Base-by-base conservation (phyloP, 1,284 basidiomycete species). In the Ganoderma lucidum region DNA sequence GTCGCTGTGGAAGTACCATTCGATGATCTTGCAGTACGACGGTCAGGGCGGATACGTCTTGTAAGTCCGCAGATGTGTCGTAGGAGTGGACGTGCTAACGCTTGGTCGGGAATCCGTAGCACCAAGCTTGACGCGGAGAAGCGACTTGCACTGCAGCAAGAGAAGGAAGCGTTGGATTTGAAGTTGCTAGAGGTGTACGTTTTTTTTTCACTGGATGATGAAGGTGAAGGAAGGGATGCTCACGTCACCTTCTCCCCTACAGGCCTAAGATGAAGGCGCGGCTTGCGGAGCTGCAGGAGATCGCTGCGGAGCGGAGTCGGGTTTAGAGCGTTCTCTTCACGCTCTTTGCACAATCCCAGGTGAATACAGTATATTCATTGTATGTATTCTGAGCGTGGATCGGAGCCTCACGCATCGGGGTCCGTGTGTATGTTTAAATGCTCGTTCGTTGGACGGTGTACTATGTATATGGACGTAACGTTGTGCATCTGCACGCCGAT, bases 1-100 rank as follows among this genome's bases (percentile, higher is more conserved):
- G 14, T 96, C 94, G 45, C 81, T 99, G 73, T 98, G 96, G 96
- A 96, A 96, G 79, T 96, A 98, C 79, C 97, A 99, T 81, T 89
- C 91, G 35, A 92, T 93, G 80, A 96, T 99, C 69, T 82, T 99
- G 70, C 96, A 97, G 77, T 96, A 95, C 77, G 93, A 94, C 75
- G 93, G 92, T 2, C 90, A 92, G 77, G 93, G 93, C 41, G 91
- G 92, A 75, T 95, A 95, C 79, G 88, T 93, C 17, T 95, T 99
- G 91, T 95, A 76, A 73, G 93, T 87, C 15, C 30, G n/a, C 44
- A 12, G 28, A 58, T 28, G 65, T 70, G 65, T 2, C 19, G 19
- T 23, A 23, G 56, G 56, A 1, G 32, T n/a, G 9, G 56, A 9
- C 2, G 14, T 28, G 12, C 12, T 51, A 9, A 59, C 56, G 6